Base-by-base conservation (phyloP, 441 rosid genomes). In the Kokia cookei region DNA sequence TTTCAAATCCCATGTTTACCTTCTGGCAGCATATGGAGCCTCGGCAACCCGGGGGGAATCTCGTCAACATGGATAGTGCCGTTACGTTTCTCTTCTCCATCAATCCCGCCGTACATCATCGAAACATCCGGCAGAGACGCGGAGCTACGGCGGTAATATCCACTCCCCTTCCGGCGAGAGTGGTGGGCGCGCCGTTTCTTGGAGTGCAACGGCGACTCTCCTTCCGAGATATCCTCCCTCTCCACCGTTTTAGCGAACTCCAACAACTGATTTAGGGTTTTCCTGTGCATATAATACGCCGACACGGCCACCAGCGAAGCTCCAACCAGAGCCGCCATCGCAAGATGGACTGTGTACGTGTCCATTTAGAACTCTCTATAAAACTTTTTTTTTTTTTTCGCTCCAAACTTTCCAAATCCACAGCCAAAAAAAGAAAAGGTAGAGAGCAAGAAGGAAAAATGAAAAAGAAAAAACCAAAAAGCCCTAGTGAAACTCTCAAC, bases 281-380 rank as follows among this genome's bases (percentile, higher is more conserved):
- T 96, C 72, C 94, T 86, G 84, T 96, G 98, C 98, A 92, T 91
- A 72, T 82, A 91, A 74, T 91, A 91, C 3, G 97, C 97, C 19
- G 98, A 96, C 12, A 93, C 97, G 0, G 97, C 98, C 35, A 94
- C 98, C 15, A 93, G 75, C 22, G 99, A 96, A 45, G 98, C 98
- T 79, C 99, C 98, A 1, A 96, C 85, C 12, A 96, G 89, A 81
- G 99, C 98, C 86, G 99, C 93, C 90, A 90, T 82, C 70, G 91
- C 91, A 10, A 96, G 86, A 73, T 93, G 98, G 69, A 88, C 73
- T 61, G 91, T 61, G 81, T 91, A 87, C 2, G 89, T 65, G 19
- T 96, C 98, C 99, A 96, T 96, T 53, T 54, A 14, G 29, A 51
- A 73, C 63, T 64, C 62, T 22, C 29, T 6, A 45, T 11, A 22